Conservation (phyloP, 169 alveolate species). For the Sarcocystis neurona region DNA sequence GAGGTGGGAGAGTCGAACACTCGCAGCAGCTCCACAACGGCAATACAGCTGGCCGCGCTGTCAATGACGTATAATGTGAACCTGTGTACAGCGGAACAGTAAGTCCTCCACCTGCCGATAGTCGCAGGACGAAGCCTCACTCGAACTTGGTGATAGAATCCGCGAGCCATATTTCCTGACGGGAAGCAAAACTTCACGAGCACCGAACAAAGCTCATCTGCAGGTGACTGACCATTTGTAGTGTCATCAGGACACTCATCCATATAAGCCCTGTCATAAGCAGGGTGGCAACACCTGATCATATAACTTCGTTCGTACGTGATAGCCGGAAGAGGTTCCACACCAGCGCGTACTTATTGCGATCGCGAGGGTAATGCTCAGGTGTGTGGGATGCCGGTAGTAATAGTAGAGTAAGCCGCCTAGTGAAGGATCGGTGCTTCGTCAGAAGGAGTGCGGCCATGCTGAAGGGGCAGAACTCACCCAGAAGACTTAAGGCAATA, state of each 20-base stretch:
- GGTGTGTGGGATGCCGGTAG: slow-evolving; percentile 57
- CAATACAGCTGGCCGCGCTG: slow-evolving; percentile 53
- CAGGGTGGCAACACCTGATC: slow-evolving; percentile 57
- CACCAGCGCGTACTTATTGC: slow-evolving; percentile 40
- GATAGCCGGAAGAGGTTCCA: background rate
- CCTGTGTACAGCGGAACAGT: background rate
- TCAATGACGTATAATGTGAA: slow-evolving; percentile 57
- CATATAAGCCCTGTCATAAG: slow-evolving; percentile 62
- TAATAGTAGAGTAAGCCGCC: slow-evolving; percentile 58
- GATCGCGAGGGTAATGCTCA: slow-evolving; percentile 59
- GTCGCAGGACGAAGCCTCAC: slow-evolving; percentile 19
- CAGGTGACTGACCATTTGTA: slow-evolving; percentile 31
- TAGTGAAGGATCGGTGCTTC: background rate
- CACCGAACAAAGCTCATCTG: no score
- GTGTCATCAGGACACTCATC: slow-evolving; percentile 48
- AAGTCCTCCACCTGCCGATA: background rate
- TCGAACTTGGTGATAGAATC: slow-evolving; percentile 57
- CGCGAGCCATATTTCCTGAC: slow-evolving; percentile 61
- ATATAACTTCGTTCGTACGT: background rate
- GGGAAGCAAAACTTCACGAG: no score
- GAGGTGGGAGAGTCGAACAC: slow-evolving; percentile 63
- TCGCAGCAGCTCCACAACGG: slow-evolving; percentile 46
- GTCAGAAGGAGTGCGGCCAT: background rate
- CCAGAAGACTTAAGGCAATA: slow-evolving; percentile 49
- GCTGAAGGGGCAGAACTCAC: slow-evolving; percentile 1